These are phyloP conservation scores for Triticum turgidum DNA, from an alignment of 176 grass and related monocot species.

Conservation along the genomic window DNA sequence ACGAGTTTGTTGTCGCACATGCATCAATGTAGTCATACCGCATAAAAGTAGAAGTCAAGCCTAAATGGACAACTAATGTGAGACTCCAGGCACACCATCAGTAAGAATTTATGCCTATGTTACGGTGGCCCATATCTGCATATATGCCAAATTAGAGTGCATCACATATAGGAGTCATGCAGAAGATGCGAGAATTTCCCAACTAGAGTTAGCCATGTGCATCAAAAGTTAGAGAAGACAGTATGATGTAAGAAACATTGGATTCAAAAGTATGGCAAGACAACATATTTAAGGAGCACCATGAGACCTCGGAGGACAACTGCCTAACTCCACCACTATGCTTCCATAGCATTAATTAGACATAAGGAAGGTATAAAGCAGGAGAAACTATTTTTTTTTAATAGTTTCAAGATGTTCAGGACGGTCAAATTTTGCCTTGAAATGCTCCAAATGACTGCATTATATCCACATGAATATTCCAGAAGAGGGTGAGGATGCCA, in stretches of 20 bases:
- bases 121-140: neutral
- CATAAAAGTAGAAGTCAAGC: neutral
- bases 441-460: constrained; percentile 22
- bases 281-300: neutral
- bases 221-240: neutral
- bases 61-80: neutral
- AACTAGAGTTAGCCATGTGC: neutral
- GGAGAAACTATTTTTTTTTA: neutral
- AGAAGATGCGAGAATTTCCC: neutral
- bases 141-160: neutral
- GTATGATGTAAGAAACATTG: neutral
- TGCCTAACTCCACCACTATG: neutral
- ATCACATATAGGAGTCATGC: neutral
- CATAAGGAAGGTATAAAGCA: neutral
- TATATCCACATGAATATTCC: constrained; percentile 19
- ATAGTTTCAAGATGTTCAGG: neutral
- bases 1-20: neutral
- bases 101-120: neutral
- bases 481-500: constrained; percentile 15
- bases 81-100: neutral
- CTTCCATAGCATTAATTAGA: neutral
- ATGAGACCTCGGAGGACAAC: neutral
- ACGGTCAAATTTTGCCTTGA: neutral
- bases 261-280: neutral
- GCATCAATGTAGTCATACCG: neutral